Conservation (phyloP, 2,329 filamentous ascomycete species). For the Cercospora beticola region DNA sequence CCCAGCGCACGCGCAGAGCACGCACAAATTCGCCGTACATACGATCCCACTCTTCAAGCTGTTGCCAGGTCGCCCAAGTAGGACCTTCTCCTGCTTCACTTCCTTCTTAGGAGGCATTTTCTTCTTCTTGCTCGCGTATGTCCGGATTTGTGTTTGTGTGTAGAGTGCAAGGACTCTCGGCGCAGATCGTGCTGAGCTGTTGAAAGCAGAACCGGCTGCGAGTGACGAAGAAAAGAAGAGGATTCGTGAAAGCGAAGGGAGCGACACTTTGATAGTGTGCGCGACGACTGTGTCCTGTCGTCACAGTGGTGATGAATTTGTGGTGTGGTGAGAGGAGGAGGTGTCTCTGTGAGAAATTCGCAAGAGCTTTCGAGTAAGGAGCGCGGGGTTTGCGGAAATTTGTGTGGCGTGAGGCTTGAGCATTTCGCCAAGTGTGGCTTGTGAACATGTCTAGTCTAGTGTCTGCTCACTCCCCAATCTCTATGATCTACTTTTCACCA, state of each 20-base stretch:
- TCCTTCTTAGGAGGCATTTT: conserved; percentile 97
- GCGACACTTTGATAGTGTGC: conserved; percentile 31
- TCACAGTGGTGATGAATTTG: conserved; percentile 14
- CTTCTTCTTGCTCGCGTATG: conserved; percentile 55
- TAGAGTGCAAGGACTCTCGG: conserved; percentile 20
- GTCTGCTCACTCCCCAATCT: neutral
- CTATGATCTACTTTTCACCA: neutral
- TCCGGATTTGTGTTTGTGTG: conserved; percentile 38
- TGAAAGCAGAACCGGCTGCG: conserved; percentile 40
- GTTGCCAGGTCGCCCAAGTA: conserved; percentile 94
- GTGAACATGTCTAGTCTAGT: neutral
- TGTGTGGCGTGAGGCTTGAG: neutral
- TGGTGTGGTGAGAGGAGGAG: neutral
- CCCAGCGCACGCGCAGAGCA: conserved; percentile 33
- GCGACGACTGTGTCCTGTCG: conserved; percentile 36
- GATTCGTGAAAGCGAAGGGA: conserved; percentile 28
- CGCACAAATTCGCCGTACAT: conserved; percentile 55
- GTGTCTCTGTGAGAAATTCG: conserved; percentile 5
- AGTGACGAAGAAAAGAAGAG: conserved; percentile 29
- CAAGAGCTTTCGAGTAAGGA: conserved; percentile 2
- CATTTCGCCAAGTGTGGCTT: neutral
- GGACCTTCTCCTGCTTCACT: conserved; percentile 90
- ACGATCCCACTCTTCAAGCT: conserved; percentile 97
- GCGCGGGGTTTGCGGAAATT: neutral
- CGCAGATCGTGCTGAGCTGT: conserved; percentile 21